phyloP scores from a whole-genome alignment of 345 rosid genomes.

The Bruguiera sexangula region DNA sequence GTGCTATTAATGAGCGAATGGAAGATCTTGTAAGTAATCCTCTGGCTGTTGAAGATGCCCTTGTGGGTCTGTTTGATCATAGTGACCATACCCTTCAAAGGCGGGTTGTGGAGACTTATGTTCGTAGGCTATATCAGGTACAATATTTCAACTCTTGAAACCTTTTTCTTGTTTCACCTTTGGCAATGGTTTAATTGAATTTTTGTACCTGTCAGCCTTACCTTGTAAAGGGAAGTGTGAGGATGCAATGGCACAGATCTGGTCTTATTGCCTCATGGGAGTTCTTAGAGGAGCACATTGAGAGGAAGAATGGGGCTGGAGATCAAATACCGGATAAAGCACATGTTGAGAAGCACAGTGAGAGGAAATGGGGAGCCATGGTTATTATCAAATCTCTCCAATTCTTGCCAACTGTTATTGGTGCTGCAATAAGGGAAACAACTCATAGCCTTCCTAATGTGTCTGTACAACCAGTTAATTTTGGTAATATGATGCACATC shows the following conservation, averaged over 20 bases:
- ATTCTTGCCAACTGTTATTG: slow-evolving; percentile 63
- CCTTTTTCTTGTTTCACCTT: slow-evolving; percentile 17
- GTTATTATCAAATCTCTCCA: slow-evolving; percentile 94
- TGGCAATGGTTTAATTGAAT: slow-evolving; percentile 14
- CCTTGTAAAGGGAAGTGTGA: slow-evolving; percentile 86
- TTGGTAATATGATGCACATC: slow-evolving; percentile 97
- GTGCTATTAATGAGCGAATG: slow-evolving; percentile 97
- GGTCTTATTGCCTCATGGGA: slow-evolving; percentile 99
- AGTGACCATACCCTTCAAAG: slow-evolving; percentile 99
- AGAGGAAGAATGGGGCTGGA: slow-evolving; percentile 57
- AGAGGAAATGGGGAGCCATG: slow-evolving; percentile 97
- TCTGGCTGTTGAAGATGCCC: slow-evolving; percentile 98
- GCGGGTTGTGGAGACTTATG: slow-evolving; percentile 95
- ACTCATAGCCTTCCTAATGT: slow-evolving; percentile 46
- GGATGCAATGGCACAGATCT: slow-evolving; percentile 99
- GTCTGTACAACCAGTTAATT: slow-evolving; percentile 41
- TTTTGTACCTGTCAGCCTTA: slow-evolving; percentile 64
- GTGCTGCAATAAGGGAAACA: slow-evolving; percentile 78
- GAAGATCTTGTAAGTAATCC: slow-evolving; percentile 96
- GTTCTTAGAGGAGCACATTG: slow-evolving; percentile 87
- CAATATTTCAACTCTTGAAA: slow-evolving; percentile 5
- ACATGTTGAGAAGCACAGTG: slow-evolving; percentile 64
- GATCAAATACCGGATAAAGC: slow-evolving; percentile 46
- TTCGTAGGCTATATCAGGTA: slow-evolving; percentile 96
- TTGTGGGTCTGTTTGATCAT: slow-evolving; percentile 96